Percentiles rank a stretch among this genome's conserved stretches.
These are phyloP conservation scores for Pachysolen tannophilus DNA, from an alignment of 805 yeast species.

Conservation along the genomic window DNA sequence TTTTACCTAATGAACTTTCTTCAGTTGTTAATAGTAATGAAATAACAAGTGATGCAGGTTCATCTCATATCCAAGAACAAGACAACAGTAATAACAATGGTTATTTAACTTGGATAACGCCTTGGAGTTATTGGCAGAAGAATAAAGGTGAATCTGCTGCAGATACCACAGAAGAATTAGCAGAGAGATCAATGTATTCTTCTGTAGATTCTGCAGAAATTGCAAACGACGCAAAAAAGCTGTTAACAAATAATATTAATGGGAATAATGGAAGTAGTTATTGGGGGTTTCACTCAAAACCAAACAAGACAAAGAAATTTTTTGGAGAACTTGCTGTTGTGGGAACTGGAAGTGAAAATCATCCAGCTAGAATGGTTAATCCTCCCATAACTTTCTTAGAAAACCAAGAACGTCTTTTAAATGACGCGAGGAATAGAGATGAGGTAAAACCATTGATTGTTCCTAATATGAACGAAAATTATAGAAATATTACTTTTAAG, in stretches of 20 bases:
- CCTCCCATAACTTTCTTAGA: conserved; percentile 23
- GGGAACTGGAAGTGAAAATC: conserved; percentile 20
- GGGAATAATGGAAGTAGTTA: conserved; percentile 14
- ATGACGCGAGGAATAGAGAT: not conserved
- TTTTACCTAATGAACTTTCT: not conserved
- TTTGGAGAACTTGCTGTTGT: conserved; percentile 19
- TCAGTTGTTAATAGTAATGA: not conserved
- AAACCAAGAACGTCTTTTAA: conserved; percentile 14
- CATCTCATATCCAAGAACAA: not conserved
- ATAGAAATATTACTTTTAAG: conserved; percentile 17
- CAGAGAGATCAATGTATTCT: conserved; percentile 11
- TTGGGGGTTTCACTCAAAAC: conserved; percentile 21
- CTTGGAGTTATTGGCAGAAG: conserved; percentile 14
- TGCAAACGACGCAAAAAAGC: conserved; percentile 16
- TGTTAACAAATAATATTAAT: conserved; percentile 15
- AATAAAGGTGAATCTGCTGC: not conserved
- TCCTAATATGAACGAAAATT: conserved; percentile 19
- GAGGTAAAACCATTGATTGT: conserved; percentile 14
- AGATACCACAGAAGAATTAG: not conserved
- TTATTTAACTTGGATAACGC: conserved; percentile 9
- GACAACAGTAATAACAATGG: not conserved
- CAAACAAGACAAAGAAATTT: conserved; percentile 1
- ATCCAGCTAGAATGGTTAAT: conserved; percentile 17
- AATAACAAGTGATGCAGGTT: not conserved
- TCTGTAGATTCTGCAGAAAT: conserved; percentile 14